Base-by-base conservation (phyloP, 192 early-diverging fungal genomes). In the Podila epigama region DNA sequence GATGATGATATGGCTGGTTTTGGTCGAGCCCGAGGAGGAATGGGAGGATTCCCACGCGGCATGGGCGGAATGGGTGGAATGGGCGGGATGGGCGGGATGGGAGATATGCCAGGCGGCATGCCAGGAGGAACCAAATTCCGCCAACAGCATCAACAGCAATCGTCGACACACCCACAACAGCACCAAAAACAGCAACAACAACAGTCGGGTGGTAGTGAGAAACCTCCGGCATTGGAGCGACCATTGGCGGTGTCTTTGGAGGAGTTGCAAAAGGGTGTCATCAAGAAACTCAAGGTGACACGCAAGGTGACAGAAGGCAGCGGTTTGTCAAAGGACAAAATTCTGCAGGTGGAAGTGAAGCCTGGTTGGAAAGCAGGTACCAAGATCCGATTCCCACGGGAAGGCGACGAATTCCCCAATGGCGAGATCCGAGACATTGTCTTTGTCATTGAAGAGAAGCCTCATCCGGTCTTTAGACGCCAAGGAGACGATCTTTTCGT, bases 291-390 rank as follows among this genome's bases (percentile, higher is more conserved):
- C 63, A 99, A 99, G 81, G 92, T 99, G 40, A 95, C 89, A 16
- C 88, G 93, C 44, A 89, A 88, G 52, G 37, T 82, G 20, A 34
- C 80, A 31, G 80, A 72, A 52, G 58, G 62, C 10, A 82, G 86
- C 11, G 87, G 89, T 28, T 62, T 63, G 16, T 57, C 86, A 0
- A 59, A 85, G 0, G 95, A 97, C 63, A 96, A 98, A 83, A 83
- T 96, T 15, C 82, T 99, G 10, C 85, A 85, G 54, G 84, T 99
- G 51, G 81, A 92, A 58, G 80, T 99, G 81, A 96, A 94, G 75
- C 90, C 95, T 12, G 97, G 97, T 3, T 96, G 97, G 96, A 98
- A 99, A 83, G 93, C 95, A 15, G 97, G 97, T 18, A 96, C 97
- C 63, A 99, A 98, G 82, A 90, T 99, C 77, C 90, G 90, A 28